These are phyloP conservation scores for Lactarius evosmus DNA, from an alignment of 768 basidiomycete genomes.

Conservation along the genomic window DNA sequence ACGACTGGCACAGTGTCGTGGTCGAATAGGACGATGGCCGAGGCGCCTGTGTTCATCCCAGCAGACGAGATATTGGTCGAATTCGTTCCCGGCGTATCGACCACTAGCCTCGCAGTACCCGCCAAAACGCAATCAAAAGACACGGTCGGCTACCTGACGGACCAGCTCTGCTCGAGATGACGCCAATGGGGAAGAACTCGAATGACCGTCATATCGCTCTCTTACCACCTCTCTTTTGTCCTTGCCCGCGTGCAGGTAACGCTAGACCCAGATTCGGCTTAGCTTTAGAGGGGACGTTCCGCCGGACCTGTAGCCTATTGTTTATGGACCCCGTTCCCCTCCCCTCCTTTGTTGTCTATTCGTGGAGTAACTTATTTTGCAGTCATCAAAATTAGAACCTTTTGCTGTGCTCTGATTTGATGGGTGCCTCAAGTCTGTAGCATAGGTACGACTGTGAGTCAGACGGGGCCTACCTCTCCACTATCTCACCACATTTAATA, in stretches of 20 bases:
- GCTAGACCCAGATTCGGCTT: not conserved
- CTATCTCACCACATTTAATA: not conserved
- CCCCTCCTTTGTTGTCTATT: not conserved
- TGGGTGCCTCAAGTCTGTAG: not conserved
- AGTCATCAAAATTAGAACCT: not conserved
- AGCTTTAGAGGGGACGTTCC: not conserved
- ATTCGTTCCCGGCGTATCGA: slow-evolving; percentile 2
- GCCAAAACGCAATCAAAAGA: not conserved
- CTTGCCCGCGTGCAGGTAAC: not conserved
- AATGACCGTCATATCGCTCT: not conserved
- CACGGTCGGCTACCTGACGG: not conserved
- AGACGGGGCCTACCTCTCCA: not conserved
- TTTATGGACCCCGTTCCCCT: not conserved
- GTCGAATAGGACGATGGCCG: not conserved
- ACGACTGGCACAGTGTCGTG: not conserved
- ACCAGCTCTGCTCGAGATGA: not conserved
- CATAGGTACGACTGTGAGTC: not conserved
- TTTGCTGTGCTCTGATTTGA: not conserved
- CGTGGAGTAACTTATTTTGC: not conserved
- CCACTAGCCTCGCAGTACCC: not conserved
- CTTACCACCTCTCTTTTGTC: not conserved
- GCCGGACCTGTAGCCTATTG: not conserved
- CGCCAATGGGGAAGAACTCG: not conserved
- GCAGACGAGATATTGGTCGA: slow-evolving; percentile 4
- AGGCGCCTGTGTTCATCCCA: slow-evolving; percentile 1